Conservation (phyloP, 202 grass and related monocot species). For the Hordeum pubiflorum region DNA sequence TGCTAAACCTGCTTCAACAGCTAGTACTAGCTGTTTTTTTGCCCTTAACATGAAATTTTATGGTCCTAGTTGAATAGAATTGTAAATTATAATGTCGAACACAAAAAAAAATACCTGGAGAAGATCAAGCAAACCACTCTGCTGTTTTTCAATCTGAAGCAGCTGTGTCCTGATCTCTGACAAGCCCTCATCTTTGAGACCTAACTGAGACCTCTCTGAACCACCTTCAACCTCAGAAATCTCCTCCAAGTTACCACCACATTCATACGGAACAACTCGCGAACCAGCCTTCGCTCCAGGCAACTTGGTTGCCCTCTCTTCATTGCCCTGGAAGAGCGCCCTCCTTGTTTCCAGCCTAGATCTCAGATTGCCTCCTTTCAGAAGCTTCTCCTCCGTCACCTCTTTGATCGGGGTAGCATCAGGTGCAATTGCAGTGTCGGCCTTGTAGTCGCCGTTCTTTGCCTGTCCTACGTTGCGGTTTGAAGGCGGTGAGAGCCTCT, state of each 20-base stretch:
- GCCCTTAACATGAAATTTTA: not conserved
- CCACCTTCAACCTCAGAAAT: constrained; percentile 43
- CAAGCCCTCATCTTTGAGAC: constrained; percentile 61
- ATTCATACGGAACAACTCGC: constrained; percentile 62
- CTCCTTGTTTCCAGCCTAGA: constrained; percentile 50
- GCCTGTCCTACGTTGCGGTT: constrained; percentile 34
- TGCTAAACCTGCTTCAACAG: not conserved
- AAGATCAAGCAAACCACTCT: constrained; percentile 75
- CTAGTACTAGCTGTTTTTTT: not conserved
- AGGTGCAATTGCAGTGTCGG: constrained; percentile 40
- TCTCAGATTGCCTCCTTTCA: constrained; percentile 45
- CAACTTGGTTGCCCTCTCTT: constrained; percentile 43
- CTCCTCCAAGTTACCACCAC: constrained; percentile 34
- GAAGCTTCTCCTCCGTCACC: constrained; percentile 56
- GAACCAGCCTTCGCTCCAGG: constrained; percentile 51
- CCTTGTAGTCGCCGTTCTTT: constrained; percentile 42
- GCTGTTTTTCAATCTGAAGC: constrained; percentile 94
- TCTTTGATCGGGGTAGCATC: constrained; percentile 73
- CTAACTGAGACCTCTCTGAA: constrained; percentile 35
- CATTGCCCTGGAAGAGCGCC: constrained; percentile 45
- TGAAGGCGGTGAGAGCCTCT: constrained; percentile 66
- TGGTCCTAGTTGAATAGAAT: not conserved
- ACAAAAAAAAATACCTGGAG: constrained; percentile 63
- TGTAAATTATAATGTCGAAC: not conserved
- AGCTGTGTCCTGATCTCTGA: constrained; percentile 61